Base-by-base conservation (phyloP, 495 filamentous ascomycete genomes). In the Xylaria curta region DNA sequence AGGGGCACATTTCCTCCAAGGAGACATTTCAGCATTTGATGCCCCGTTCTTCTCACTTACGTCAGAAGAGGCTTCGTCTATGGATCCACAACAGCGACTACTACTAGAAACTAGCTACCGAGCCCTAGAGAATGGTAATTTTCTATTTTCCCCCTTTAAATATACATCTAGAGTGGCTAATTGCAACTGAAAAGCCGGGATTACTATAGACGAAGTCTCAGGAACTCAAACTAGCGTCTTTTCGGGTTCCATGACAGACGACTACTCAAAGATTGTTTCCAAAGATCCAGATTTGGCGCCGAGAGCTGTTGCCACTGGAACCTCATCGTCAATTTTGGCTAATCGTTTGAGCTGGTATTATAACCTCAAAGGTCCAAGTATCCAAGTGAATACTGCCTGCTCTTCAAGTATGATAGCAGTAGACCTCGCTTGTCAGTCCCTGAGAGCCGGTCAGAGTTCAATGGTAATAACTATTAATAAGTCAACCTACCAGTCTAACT, bases 311-410 rank as follows among this genome's bases (percentile, higher is more conserved):
- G 70, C 66, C 0, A 77, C 72, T 0, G 81, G 81, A 7, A 81
- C 79, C 3, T 78, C 75, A 68, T 75, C 78, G 2, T 73, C 78
- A 0, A 79, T 88, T 4, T 63, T 87, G 1, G 81, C 85, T 28
- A 88, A 88, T 69, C 87, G 93, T 6, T 79, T 86, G 21, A 81
- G 85, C 9, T 83, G 83, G 53, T 84, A 82, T 47, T 86, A 84
- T 67, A 81, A 82, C 42, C 77, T 82, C 69, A 75, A 80, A 19
- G 82, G 84, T 7, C 79, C 78, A 0, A 77, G 89, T 66, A 88
- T 90, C 74, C 92, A 89, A 53, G 83, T 94, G 36, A 90, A 94
- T 77, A 93, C 93, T 0, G 93, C 93, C 28, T 95, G 93, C 77
- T 94, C 92, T 12, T 91, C 89, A 24, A 92, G 90, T 53, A 67